Conservation (phyloP, 495 filamentous ascomycete species). For the Sporormia fimetaria region DNA sequence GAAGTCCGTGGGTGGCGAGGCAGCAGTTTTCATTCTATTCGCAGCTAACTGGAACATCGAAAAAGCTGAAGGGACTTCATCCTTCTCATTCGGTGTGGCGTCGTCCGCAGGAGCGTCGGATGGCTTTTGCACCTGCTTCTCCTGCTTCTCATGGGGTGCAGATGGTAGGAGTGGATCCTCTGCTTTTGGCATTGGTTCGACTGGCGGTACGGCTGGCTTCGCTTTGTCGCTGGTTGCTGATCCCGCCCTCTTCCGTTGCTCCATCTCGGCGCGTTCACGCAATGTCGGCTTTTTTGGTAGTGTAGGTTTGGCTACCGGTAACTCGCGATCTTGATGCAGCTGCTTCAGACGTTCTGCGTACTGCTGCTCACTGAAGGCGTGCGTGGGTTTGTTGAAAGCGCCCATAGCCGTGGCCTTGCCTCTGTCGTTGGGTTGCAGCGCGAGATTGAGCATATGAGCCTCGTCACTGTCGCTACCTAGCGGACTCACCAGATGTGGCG, state of each 20-base stretch:
- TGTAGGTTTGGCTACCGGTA: conserved; percentile 27
- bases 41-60: conserved; percentile 32
- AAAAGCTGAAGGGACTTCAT: conserved; percentile 22
- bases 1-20: conserved; percentile 1
- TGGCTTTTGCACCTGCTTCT: too few relatives aligned
- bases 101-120: conserved; percentile 3
- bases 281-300: conserved; percentile 22
- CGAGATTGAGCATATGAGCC: conserved; percentile 39
- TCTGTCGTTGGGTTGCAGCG: conserved; percentile 63
- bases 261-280: conserved; percentile 22
- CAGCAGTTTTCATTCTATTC: conserved; percentile 22
- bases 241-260: conserved; percentile 20
- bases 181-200: too few relatives aligned
- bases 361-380: conserved; percentile 70
- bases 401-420: conserved; percentile 81
- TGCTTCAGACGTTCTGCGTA: conserved; percentile 72
- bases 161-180: too few relatives aligned
- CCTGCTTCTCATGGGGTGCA: too few relatives aligned
- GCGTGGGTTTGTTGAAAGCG: conserved; percentile 66
- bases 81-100: too few relatives aligned
- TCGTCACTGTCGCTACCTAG: conserved; percentile 61
- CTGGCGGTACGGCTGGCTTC: too few relatives aligned
- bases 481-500: conserved; percentile 56
- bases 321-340: conserved; percentile 56
- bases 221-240: background rate